Conservation (phyloP, 2,329 filamentous ascomycete genomes). For the Thelonectria blattea region DNA sequence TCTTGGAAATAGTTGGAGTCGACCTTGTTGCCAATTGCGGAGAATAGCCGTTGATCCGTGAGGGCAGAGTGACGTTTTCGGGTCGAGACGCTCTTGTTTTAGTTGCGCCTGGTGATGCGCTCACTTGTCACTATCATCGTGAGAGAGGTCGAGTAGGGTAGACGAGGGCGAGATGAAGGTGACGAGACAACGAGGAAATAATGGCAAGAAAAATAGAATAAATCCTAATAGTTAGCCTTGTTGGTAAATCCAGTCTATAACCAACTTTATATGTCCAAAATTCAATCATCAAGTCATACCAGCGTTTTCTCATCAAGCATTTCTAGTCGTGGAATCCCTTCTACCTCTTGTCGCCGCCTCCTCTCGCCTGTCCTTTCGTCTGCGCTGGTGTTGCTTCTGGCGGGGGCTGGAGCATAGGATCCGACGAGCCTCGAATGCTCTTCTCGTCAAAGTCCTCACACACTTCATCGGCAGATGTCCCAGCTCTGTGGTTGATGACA, state of each 20-base stretch:
- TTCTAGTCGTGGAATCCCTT: constrained; percentile 24
- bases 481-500: constrained; percentile 44
- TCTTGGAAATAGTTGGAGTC: not conserved
- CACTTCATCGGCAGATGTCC: constrained; percentile 35
- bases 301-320: not conserved
- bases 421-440: constrained; percentile 16
- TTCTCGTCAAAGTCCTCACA: constrained; percentile 28
- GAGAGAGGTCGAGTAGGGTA: not conserved
- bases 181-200: not conserved
- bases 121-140: constrained; percentile 7
- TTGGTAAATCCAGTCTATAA: too few relatives aligned
- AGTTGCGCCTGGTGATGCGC: constrained; percentile 7
- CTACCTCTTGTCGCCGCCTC: not conserved
- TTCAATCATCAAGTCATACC: constrained; percentile 17
- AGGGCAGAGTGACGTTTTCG: constrained; percentile 5
- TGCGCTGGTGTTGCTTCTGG: not conserved
- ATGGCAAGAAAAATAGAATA: not conserved
- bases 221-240: not conserved
- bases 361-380: not conserved
- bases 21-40: not conserved
- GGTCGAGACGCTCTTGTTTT: not conserved
- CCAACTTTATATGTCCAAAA: too few relatives aligned
- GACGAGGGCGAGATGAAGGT: too few relatives aligned
- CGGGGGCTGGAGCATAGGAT: constrained; percentile 21
- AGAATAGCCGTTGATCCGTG: not conserved